These are phyloP conservation scores for Ensete ventricosum DNA, from an alignment of 176 grass and related monocot genomes.

Conservation along the genomic window DNA sequence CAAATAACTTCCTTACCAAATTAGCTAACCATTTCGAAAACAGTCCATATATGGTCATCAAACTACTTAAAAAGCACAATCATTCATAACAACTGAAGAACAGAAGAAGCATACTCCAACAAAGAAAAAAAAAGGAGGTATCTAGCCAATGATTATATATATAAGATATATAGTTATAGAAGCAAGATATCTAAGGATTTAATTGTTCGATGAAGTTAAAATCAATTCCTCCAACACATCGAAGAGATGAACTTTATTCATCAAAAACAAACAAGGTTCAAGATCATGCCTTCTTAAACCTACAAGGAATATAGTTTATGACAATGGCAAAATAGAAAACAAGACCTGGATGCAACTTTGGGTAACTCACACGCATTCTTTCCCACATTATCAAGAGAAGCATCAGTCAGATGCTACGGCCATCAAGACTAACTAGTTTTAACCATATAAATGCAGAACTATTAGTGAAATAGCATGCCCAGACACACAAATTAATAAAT, in stretches of 20 bases:
- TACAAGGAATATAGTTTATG: background rate
- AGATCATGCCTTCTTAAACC: background rate
- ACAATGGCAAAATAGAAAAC: no score
- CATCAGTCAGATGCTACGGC: background rate
- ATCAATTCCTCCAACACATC: background rate
- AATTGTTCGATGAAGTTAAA: background rate
- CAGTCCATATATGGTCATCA: no score
- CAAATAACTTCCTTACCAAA: no score
- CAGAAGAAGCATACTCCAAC: no score
- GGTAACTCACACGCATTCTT: background rate
- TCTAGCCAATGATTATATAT: background rate
- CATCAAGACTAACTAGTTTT: background rate
- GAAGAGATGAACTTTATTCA: background rate
- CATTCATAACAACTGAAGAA: no score
- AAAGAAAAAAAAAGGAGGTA: background rate
- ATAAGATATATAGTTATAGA: background rate
- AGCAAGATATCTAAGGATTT: background rate
- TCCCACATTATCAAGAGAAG: background rate
- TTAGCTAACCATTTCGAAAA: no score
- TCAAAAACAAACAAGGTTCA: background rate
- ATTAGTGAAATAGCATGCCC: background rate
- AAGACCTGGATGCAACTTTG: background rate
- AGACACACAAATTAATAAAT: background rate
- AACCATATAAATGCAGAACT: background rate
- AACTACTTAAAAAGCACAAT: no score